Conservation (phyloP, 768 basidiomycete genomes). For the Termitomyces sp. region DNA sequence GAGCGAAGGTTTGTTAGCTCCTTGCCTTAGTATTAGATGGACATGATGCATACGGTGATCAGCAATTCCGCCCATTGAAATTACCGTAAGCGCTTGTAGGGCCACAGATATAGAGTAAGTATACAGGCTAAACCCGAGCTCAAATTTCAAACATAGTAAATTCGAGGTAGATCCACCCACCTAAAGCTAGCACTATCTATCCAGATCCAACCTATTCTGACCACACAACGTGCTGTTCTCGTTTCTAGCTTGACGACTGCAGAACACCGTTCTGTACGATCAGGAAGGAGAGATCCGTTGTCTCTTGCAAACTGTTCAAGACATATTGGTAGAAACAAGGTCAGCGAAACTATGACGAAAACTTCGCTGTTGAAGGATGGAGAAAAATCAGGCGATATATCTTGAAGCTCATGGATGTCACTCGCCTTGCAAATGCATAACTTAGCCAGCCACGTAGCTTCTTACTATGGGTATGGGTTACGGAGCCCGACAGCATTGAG, state of each 20-base stretch:
- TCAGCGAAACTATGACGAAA: conserved; percentile 76
- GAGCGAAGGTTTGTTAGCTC: conserved; percentile 2
- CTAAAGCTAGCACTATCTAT: conserved; percentile 91
- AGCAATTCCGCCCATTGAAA: conserved; percentile 89
- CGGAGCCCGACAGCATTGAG: conserved; percentile 15
- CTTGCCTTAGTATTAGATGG: no score
- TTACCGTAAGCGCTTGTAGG: conserved; percentile 88
- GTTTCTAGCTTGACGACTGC: conserved; percentile 14
- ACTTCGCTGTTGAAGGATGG: conserved; percentile 51
- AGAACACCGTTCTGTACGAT: conserved; percentile 56
- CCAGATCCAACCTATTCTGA: conserved; percentile 79
- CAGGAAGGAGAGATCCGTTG: conserved; percentile 76
- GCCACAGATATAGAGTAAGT: conserved; percentile 85
- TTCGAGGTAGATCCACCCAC: conserved; percentile 29
- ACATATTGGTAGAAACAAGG: conserved; percentile 78
- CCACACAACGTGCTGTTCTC: conserved; percentile 56
- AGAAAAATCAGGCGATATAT: neutral
- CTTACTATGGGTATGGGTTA: conserved; percentile 30
- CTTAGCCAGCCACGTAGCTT: conserved; percentile 72
- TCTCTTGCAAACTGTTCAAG: conserved; percentile 87
- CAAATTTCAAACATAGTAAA: neutral
- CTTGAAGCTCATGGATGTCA: neutral
- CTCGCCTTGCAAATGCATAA: conserved; percentile 79
- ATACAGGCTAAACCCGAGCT: conserved; percentile 54
- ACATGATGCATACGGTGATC: conserved; percentile 65